These are phyloP conservation scores for Apophysomyces ossiformis DNA, from an alignment of 371 early-diverging fungal genomes.

Conservation along the genomic window DNA sequence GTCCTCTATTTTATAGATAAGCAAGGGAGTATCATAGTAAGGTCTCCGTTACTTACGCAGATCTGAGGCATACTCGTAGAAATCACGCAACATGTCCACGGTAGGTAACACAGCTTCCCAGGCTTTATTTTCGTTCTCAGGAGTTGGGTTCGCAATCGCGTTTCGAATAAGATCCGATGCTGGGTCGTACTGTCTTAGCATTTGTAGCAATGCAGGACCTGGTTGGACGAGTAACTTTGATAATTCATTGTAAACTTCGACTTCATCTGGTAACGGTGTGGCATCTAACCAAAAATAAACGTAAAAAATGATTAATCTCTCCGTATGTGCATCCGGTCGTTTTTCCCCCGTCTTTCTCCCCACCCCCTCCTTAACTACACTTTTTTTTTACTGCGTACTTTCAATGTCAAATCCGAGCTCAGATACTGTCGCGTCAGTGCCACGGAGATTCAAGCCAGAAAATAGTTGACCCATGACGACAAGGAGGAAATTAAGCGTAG, in stretches of 20 bases:
- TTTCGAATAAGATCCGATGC: conserved; percentile 49
- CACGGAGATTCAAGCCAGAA: conserved; percentile 44
- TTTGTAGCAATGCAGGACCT: conserved; percentile 46
- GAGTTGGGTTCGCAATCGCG: conserved; percentile 85
- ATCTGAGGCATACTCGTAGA: conserved; percentile 76
- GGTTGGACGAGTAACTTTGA: conserved; percentile 53
- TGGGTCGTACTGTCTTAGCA: conserved; percentile 57
- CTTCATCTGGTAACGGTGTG: conserved; percentile 55
- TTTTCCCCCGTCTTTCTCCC: not conserved
- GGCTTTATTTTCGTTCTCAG: conserved; percentile 84
- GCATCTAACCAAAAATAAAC: conserved; percentile 29
- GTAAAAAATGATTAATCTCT: conserved; percentile 1
- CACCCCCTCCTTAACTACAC: not conserved
- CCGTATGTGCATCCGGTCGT: conserved; percentile 3
- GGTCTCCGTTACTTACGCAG: conserved; percentile 56
- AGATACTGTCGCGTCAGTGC: conserved; percentile 43
- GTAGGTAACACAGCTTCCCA: conserved; percentile 87
- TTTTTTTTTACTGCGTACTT: conserved; percentile 38
- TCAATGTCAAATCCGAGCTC: conserved; percentile 58
- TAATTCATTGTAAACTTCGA: conserved; percentile 52
- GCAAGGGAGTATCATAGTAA: too few relatives aligned
- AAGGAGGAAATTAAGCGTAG: conserved; percentile 13
- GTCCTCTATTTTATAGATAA: conserved; percentile 53
- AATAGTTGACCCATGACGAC: conserved; percentile 48
- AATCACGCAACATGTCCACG: conserved; percentile 77